A percentile compares a stretch with the other conserved stretches of the same genome.
Evolutionary conservation across 345 rosid species (phyloP).

Genomic region (Hibiscus mutabilis): DNA sequence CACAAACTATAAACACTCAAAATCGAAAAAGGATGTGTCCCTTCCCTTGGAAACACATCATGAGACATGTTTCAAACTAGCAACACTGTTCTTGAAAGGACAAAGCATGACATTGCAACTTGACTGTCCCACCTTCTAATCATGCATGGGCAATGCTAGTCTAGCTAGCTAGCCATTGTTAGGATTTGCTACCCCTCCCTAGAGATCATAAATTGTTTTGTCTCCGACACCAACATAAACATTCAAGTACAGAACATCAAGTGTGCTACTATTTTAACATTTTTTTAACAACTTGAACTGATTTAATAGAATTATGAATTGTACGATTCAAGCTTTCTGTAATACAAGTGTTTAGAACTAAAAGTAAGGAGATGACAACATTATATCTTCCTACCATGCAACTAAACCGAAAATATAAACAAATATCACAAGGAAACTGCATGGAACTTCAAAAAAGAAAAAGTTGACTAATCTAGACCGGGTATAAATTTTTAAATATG

Average conservation of each 20-base stretch:
- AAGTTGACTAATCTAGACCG: no score
- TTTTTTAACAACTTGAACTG: not conserved
- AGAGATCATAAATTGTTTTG: not conserved
- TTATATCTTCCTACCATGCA: no score
- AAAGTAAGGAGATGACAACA: no score
- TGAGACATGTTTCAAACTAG: not conserved
- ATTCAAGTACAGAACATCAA: not conserved
- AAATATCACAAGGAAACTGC: not conserved
- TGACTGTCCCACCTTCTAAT: not conserved
- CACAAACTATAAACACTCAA: no score
- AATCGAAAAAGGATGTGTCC: not conserved
- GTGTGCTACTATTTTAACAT: not conserved
- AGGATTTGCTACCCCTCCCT: not conserved
- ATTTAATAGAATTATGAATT: not conserved
- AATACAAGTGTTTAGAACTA: not conserved
- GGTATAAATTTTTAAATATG: no score
- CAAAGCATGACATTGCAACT: not conserved
- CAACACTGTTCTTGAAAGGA: not conserved
- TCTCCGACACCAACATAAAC: not conserved
- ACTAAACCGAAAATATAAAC: no score
- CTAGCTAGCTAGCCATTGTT: not conserved
- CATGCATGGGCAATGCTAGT: not conserved
- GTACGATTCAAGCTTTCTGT: not conserved
- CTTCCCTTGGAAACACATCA: constrained; percentile 4
- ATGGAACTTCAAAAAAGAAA: not conserved